phyloP scores from a whole-genome alignment of 1,139 yeast species.

The Saccharomycopsis phalli region DNA sequence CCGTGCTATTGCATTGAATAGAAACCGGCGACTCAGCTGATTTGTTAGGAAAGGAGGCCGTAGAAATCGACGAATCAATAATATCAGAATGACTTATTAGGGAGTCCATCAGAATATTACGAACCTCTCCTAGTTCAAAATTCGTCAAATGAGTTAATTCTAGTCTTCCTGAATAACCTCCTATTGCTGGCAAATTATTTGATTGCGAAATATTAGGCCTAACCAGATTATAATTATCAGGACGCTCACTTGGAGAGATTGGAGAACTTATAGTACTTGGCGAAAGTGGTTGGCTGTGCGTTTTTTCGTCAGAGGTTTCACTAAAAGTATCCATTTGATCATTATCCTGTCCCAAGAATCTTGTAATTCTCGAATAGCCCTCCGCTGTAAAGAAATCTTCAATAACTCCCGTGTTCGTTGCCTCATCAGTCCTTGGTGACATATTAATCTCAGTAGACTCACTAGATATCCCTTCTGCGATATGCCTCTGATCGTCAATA shows the following conservation, averaged over 20 bases:
- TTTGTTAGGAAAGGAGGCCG: no score
- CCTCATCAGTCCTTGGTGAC: background rate
- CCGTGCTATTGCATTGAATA: no score
- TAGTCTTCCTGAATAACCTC: no score
- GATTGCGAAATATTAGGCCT: no score
- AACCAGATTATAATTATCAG: background rate
- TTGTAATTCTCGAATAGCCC: slow-evolving; percentile 16
- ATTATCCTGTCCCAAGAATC: slow-evolving; percentile 2
- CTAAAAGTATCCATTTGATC: background rate
- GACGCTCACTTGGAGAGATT: background rate
- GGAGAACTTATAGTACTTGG: no score
- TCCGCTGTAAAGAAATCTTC: slow-evolving; percentile 16
- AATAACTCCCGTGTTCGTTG: background rate
- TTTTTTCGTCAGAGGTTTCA: background rate
- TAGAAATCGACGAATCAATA: background rate
- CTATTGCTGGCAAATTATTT: background rate
- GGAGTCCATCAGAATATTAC: no score
- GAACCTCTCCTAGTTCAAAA: background rate
- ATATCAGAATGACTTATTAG: background rate
- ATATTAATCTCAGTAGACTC: background rate
- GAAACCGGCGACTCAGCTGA: no score
- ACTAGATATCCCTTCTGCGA: no score
- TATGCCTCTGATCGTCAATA: no score
- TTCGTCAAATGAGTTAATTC: no score
- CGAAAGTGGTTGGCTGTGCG: no score